Evolutionary conservation across 1,284 basidiomycete genomes (phyloP).

Genomic region (Naganishia sp.): DNA sequence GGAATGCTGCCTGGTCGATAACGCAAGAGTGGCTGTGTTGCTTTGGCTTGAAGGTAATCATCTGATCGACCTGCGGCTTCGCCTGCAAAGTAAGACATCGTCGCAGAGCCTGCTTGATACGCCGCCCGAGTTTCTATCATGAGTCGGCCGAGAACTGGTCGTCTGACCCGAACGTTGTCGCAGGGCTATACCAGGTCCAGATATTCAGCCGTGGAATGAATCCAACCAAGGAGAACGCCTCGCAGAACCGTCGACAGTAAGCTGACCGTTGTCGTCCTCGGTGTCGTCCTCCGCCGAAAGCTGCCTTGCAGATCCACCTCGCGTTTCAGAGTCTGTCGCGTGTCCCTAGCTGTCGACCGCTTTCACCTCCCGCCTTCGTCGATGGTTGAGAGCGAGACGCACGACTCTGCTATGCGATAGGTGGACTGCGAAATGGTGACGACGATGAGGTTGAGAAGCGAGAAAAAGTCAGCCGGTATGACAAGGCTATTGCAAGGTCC

Average conservation of each 20-base stretch:
- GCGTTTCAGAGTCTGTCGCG: not conserved
- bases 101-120: slow-evolving; percentile 1
- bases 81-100: slow-evolving; percentile 22
- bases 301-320: slow-evolving; percentile 1
- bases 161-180: no score
- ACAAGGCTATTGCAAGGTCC: no score
- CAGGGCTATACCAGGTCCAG: no score
- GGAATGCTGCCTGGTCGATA: slow-evolving; percentile 5
- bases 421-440: not conserved
- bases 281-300: not conserved
- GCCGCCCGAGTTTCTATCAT: slow-evolving; percentile 18
- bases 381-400: not conserved
- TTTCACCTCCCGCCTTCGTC: slow-evolving; percentile 4
- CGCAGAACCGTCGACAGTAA: no score
- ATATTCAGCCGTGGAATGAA: no score
- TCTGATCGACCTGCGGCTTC: not conserved
- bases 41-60: slow-evolving; percentile 7
- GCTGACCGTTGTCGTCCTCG: no score
- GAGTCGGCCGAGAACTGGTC: not conserved
- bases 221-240: no score
- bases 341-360: not conserved
- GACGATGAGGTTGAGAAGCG: not conserved
- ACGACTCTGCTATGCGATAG: not conserved
- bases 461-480: not conserved
- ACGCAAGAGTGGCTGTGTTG: not conserved